Base-by-base conservation (phyloP, 2,329 filamentous ascomycete species). In the Talaromyces sp. region DNA sequence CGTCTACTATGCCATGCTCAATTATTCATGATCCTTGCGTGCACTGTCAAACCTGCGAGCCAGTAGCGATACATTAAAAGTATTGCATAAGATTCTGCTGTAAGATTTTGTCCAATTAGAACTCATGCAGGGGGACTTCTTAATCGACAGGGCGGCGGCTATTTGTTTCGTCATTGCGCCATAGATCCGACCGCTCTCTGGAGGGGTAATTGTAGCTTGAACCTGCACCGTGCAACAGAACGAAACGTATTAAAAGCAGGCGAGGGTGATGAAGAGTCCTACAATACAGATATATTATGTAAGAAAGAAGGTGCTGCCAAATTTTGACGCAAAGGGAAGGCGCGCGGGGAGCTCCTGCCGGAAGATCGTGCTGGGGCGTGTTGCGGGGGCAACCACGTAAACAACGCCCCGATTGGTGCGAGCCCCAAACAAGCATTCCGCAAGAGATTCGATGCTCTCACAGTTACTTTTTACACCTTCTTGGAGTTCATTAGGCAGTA, bases 361-460 rank as follows among this genome's bases (percentile, higher is more conserved):
- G 47, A 14, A 7, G 45, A 27, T 9, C 27, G n/a, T 33, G 33
- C 52, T 57, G 54, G 5, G 22, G 22, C 16, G 19, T 43, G 61
- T 63, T 63, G 61, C 61, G 49, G 50, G 39, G 61, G 61, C 61
- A 63, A 63, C 61, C 37, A 35, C 37, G 37, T 57, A 16, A 63
- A 56, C 61, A 63, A 14, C 50, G 37, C 16, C 61, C 50, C 49
- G 19, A 57, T 63, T 63, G 52, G 61, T 35, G 27, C 33, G 41
- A 47, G 16, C n/a, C 31, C 37, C 19, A 63, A 57, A 57, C 39
- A 63, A 54, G 16, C 31, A 56, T 56, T 56, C 52, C n/a, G 16
- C 52, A 24, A 19, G n/a, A 13, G 13, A 5, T 54, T 31, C 9
- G 31, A 35, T 31, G 13, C 14, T 16, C 13, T 24, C 27, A 19